phyloP scores from a whole-genome alignment of 2,329 filamentous ascomycete genomes.

The Stylonectria norvegica region DNA sequence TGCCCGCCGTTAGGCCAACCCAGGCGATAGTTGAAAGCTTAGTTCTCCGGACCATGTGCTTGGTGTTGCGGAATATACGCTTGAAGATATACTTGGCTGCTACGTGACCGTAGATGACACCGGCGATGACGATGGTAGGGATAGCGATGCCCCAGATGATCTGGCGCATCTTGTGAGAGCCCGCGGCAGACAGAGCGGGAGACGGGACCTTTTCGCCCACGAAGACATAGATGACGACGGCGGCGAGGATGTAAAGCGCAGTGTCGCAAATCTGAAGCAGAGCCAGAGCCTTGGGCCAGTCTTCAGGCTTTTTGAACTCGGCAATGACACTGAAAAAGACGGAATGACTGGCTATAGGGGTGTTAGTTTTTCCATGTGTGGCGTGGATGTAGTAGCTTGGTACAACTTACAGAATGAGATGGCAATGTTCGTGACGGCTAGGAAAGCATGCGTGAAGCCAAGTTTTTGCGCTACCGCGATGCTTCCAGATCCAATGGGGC shows the following conservation, averaged over 20 bases:
- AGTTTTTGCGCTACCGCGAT: conserved; percentile 36
- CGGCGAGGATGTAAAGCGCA: conserved; percentile 60
- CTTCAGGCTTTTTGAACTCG: conserved; percentile 57
- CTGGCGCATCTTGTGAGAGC: conserved; percentile 51
- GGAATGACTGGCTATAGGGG: conserved; percentile 49
- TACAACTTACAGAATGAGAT: conserved; percentile 53
- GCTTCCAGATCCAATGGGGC: conserved; percentile 33
- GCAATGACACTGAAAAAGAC: conserved; percentile 65
- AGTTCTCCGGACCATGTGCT: conserved; percentile 51
- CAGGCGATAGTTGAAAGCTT: conserved; percentile 53
- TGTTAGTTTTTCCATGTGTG: conserved; percentile 1
- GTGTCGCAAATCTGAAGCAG: conserved; percentile 59
- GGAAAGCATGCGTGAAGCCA: conserved; percentile 51
- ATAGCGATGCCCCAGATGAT: conserved; percentile 66
- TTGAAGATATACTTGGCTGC: conserved; percentile 64
- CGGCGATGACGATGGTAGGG: conserved; percentile 67
- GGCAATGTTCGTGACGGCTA: conserved; percentile 61
- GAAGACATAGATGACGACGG: conserved; percentile 65
- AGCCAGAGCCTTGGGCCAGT: conserved; percentile 38
- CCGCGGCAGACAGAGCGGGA: conserved; percentile 63
- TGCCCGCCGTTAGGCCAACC: conserved; percentile 50
- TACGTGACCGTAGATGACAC: conserved; percentile 67
- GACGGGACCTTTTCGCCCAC: conserved; percentile 59
- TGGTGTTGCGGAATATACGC: conserved; percentile 58
- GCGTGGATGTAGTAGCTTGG: fast-evolving